phyloP scores from a whole-genome alignment of 1,139 yeast species.

The Suhomyces anneliseae region DNA sequence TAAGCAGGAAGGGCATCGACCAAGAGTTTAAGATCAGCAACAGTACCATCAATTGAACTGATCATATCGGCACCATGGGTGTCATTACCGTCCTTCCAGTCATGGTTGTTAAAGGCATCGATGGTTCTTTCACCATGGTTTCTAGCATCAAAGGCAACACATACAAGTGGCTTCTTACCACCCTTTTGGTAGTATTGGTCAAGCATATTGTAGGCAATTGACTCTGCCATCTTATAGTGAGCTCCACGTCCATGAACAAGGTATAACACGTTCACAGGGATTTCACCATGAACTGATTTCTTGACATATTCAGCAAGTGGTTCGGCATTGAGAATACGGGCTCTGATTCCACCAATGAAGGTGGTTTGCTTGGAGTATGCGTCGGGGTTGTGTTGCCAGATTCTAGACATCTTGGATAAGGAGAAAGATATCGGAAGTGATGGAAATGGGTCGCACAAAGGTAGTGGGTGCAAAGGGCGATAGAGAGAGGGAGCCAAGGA shows the following conservation, averaged over 20 bases:
- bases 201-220: constrained; percentile 31
- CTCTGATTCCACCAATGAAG: constrained; percentile 35
- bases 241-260: constrained; percentile 41
- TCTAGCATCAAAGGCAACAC: constrained; percentile 57
- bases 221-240: constrained; percentile 30
- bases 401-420: background rate
- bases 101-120: constrained; percentile 33
- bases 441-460: background rate
- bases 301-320: constrained; percentile 26
- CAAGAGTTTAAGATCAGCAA: constrained; percentile 48
- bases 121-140: constrained; percentile 59
- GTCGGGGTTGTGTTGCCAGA: constrained; percentile 19
- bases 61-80: constrained; percentile 57
- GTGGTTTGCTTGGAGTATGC: constrained; percentile 24
- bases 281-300: constrained; percentile 15
- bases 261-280: constrained; percentile 40
- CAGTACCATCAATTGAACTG: constrained; percentile 51
- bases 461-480: no score
- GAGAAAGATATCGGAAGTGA: background rate
- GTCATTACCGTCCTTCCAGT: constrained; percentile 50
- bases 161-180: constrained; percentile 30
- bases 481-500: no score
- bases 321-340: constrained; percentile 36
- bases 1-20: constrained; percentile 50
- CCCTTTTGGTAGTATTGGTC: constrained; percentile 26